Evolutionary conservation across 2,329 filamentous ascomycete species (phyloP), one percentile per base, ranked within the genome.

Genomic region (Pochonia chlamydosporia): DNA sequence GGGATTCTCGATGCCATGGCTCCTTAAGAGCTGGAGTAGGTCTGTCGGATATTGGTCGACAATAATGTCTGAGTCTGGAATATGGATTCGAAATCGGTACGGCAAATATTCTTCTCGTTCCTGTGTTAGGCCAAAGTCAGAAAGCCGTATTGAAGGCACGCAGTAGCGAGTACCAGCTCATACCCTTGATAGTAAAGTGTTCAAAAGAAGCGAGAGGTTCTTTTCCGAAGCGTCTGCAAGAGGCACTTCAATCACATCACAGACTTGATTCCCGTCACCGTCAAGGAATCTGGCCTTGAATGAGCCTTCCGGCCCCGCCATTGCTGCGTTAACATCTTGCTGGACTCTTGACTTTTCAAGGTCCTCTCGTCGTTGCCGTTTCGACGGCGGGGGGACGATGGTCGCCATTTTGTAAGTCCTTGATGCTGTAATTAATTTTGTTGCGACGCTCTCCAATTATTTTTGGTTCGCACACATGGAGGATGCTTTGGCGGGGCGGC

Each of bases 201-300:
- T 97, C 47, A 96, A 68, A 1, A 96, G 75, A 9, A 91, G 78
- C 45, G 93, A 92, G 3, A 97, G 78, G 57, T 96, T 96, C 71
- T 89, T 92, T 52, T 93, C 88, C 7, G 81, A 86, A 2, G 92
- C 87, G 71, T 96, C 87, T 48, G 85, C 85, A 26, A 96, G 79
- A 11, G 89, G 85, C 36, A 96, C 84, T 57, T 84, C 76, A 42
- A 84, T 63, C 70, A 86, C 65, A 79, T 89, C 65, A 73, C 84
- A 64, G 77, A 85, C 57, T 77, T 89, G 69, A 76, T 89, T 64
- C 74, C 81, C 70, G 76, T 87, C 79, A 52, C 87, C 82, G 65
- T 97, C 90, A 61, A 89, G 78, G 67, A 97, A 96, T 55, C 92
- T 87, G 41, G 95, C 84, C 65, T 89, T 85, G 62, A 95, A 82